These are phyloP conservation scores for Solanum gandarillasii DNA, from an alignment of 257 asterid species.

Conservation along the genomic window DNA sequence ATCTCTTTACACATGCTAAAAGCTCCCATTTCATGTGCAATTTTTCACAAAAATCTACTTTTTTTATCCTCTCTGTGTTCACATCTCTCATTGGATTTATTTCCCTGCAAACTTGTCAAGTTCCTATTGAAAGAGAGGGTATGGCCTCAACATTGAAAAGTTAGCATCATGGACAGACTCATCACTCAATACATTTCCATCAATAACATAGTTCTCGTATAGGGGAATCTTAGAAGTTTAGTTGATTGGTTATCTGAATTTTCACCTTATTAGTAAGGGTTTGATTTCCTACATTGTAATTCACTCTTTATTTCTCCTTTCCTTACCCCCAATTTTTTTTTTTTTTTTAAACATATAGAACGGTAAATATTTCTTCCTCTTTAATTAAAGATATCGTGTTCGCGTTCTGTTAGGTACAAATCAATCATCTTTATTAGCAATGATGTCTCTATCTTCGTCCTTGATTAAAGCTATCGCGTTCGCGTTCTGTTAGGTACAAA, in stretches of 20 bases:
- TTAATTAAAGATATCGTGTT: background rate
- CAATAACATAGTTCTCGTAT: background rate
- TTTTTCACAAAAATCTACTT: background rate
- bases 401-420: background rate
- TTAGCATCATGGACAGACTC: background rate
- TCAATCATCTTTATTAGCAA: background rate
- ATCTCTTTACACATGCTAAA: slow-evolving; percentile 21
- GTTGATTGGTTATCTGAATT: too few relatives aligned
- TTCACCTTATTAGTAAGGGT: too few relatives aligned
- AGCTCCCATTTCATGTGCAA: slow-evolving; percentile 1
- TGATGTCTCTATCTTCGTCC: background rate
- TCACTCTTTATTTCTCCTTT: too few relatives aligned
- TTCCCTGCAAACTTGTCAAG: background rate
- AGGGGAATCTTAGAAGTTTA: too few relatives aligned
- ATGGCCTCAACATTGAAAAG: background rate
- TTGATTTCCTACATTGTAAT: too few relatives aligned
- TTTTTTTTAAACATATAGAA: accelerated
- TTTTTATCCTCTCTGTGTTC: background rate
- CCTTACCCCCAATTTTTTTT: too few relatives aligned
- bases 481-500: background rate
- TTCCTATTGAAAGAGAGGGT: background rate
- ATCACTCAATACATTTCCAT: background rate
- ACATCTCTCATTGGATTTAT: background rate
- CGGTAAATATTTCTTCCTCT: background rate
- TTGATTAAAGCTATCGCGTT: background rate